These are phyloP conservation scores for Micractinium sp. DNA, from an alignment of 139 green algal species.

Conservation along the genomic window DNA sequence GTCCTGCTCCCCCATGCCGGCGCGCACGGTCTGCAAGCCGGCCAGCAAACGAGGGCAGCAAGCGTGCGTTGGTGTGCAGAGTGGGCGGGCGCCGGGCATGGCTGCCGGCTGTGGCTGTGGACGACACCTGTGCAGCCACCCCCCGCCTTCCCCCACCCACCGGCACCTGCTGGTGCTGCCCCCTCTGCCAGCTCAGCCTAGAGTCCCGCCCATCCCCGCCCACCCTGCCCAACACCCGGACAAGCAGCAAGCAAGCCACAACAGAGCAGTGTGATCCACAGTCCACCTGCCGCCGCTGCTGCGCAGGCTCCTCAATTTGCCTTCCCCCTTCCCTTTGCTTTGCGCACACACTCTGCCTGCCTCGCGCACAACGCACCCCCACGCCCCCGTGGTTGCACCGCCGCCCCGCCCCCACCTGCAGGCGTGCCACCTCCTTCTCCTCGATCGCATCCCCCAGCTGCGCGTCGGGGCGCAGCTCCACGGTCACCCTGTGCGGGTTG, in stretches of 20 bases:
- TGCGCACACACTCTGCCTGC: not conserved
- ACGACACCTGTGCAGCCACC: no score
- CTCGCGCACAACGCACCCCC: no score
- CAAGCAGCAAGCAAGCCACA: no score
- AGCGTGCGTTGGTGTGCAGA: not conserved
- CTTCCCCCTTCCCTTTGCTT: not conserved
- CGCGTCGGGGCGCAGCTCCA: slow-evolving; percentile 84
- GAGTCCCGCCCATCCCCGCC: no score
- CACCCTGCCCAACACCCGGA: no score
- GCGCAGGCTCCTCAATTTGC: not conserved
- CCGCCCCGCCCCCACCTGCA: slow-evolving; percentile 42
- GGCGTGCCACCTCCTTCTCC: slow-evolving; percentile 69
- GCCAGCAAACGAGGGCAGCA: not conserved
- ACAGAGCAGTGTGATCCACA: no score
- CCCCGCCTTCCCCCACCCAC: no score
- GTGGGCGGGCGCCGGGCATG: no score
- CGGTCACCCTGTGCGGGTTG: slow-evolving; percentile 90
- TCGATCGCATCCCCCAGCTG: slow-evolving; percentile 72
- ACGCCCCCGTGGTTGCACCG: not conserved
- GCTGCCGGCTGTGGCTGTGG: no score
- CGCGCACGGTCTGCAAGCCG: slow-evolving; percentile 29
- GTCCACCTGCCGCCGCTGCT: no score
- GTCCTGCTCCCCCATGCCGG: slow-evolving; percentile 62
- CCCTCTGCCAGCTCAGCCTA: no score
- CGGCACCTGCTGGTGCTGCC: no score